A percentile compares a stretch with the other conserved stretches of the same genome.
These are phyloP conservation scores for Colletotrichum abscissum DNA, from an alignment of 2,329 filamentous ascomycete species.

Conservation along the genomic window DNA sequence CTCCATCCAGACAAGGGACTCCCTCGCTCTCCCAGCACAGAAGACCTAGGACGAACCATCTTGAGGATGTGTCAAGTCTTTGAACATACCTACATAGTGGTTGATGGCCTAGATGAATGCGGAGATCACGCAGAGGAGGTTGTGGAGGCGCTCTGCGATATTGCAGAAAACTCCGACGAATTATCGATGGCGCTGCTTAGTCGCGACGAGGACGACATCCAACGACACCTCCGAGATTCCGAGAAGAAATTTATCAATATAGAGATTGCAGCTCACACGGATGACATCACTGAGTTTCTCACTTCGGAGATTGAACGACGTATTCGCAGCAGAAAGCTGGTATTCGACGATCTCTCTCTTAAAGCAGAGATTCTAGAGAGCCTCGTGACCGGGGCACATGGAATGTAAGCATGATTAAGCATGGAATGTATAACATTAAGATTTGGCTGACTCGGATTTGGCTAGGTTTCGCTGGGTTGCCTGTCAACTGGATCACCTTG, in stretches of 20 bases:
- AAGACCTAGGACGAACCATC: neutral
- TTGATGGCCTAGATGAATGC: conserved; percentile 16
- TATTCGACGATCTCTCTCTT: fast-evolving
- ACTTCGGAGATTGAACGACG: conserved; percentile 3
- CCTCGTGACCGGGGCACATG: neutral
- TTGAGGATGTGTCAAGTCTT: neutral
- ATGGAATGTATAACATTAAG: fast-evolving
- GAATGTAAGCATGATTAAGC: neutral
- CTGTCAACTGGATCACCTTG: conserved; percentile 17
- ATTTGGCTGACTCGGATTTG: neutral
- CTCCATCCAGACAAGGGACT: neutral
- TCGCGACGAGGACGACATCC: conserved; percentile 8
- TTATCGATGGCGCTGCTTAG: conserved; percentile 12
- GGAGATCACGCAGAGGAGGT: neutral
- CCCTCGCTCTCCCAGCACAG: neutral
- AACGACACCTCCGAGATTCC: neutral
- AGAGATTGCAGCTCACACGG: neutral
- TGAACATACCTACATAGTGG: neutral
- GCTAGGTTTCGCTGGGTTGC: conserved; percentile 17
- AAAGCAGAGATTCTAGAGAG: neutral
- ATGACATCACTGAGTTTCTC: conserved; percentile 1
- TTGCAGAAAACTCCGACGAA: neutral
- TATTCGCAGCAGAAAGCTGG: neutral
- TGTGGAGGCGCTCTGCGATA: neutral
- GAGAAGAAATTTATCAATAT: neutral